Percentiles rank a stretch among this genome's conserved stretches.
Evolutionary conservation across 148 eudicot genomes (phyloP).

Genomic region (Suaeda aralocaspica): DNA sequence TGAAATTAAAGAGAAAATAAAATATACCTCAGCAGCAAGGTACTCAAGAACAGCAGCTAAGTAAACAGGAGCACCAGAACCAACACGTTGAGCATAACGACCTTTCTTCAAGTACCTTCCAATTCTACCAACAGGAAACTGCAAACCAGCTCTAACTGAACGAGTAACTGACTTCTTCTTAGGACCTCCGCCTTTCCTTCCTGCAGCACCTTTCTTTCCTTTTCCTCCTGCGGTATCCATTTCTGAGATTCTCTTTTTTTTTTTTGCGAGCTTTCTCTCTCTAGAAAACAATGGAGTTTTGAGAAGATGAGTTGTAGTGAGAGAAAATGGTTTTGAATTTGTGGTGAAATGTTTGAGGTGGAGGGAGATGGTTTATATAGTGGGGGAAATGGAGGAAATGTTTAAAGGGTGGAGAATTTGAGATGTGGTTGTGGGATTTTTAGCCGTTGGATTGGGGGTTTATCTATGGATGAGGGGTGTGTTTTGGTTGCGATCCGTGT

Average conservation of each 20-base stretch:
- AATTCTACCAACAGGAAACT: slow-evolving; percentile 73
- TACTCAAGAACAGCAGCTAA: slow-evolving; percentile 72
- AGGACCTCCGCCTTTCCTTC: slow-evolving; percentile 60
- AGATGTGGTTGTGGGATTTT: slow-evolving; percentile 4
- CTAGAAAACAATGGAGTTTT: not conserved
- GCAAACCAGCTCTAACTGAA: slow-evolving; percentile 61
- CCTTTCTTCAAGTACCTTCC: slow-evolving; percentile 68
- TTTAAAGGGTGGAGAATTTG: too few relatives aligned
- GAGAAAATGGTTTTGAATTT: not conserved
- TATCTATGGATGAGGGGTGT: slow-evolving; percentile 24
- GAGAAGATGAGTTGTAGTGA: not conserved
- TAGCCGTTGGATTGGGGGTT: slow-evolving; percentile 9
- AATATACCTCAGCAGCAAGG: slow-evolving; percentile 61
- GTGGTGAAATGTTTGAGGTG: not conserved
- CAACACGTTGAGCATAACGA: slow-evolving; percentile 60
- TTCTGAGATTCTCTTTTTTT: not conserved
- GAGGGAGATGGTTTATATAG: slow-evolving; percentile 13
- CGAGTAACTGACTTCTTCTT: slow-evolving; percentile 62
- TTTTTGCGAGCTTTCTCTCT: not conserved
- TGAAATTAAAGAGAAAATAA: not conserved
- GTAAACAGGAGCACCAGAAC: slow-evolving; percentile 70
- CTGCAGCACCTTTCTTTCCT: slow-evolving; percentile 59
- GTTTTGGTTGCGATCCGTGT: slow-evolving; percentile 36
- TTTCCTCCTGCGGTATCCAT: slow-evolving; percentile 50
- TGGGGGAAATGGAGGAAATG: not conserved